phyloP scores from a whole-genome alignment of 306 rosid genomes.

The Macrotyloma uniflorum region DNA sequence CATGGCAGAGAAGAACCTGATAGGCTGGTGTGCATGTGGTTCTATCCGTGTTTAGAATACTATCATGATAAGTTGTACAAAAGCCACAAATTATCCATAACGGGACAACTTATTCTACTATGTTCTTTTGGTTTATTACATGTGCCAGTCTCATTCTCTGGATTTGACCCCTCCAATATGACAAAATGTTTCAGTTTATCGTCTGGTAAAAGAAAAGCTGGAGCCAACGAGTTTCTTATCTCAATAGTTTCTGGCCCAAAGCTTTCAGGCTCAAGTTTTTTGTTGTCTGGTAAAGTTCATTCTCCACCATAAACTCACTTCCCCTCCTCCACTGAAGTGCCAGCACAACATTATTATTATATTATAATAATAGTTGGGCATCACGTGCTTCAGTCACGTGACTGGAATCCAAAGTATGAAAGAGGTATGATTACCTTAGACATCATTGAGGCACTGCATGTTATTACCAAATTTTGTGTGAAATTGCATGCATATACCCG shows the following conservation, averaged over 20 bases:
- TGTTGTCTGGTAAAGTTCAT: constrained; percentile 4
- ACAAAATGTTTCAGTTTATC: constrained; percentile 35
- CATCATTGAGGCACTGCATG: not conserved
- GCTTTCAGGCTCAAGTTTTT: not conserved
- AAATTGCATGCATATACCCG: not conserved
- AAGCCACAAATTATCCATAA: constrained; percentile 39
- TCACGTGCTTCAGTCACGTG: constrained; percentile 15
- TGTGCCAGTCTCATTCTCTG: constrained; percentile 16
- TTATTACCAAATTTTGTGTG: not conserved
- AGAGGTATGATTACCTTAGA: not conserved
- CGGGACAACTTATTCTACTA: constrained; percentile 26
- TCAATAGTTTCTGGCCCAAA: not conserved
- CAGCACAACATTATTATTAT: not conserved
- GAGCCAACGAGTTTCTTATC: constrained; percentile 41
- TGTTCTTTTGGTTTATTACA: constrained; percentile 38
- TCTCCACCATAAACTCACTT: not conserved
- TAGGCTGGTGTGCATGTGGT: constrained; percentile 28
- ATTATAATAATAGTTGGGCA: not conserved
- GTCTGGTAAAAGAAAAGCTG: constrained; percentile 19
- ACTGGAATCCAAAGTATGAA: not conserved
- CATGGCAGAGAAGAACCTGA: constrained; percentile 30
- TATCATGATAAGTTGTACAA: constrained; percentile 26
- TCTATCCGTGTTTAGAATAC: not conserved
- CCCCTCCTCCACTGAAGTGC: constrained; percentile 1
- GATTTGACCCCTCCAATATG: constrained; percentile 33